Percentiles rank a stretch among this genome's conserved stretches.
These are phyloP conservation scores for Hordeum pubiflorum DNA, from an alignment of 202 grass and related monocot species.

Conservation along the genomic window DNA sequence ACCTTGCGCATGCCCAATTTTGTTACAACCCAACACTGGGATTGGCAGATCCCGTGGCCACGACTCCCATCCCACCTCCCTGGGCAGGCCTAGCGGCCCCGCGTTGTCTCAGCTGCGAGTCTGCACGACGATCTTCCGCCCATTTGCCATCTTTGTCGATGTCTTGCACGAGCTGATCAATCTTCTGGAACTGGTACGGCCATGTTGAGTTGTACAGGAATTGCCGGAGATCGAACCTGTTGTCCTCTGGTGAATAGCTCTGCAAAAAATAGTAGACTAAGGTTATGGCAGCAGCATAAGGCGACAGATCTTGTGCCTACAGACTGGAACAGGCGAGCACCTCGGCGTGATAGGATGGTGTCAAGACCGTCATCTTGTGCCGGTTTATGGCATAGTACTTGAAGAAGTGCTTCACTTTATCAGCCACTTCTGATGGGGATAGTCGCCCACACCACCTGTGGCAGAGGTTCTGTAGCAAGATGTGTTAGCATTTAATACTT, in stretches of 20 bases:
- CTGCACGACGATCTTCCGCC: background rate
- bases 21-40: constrained; percentile 54
- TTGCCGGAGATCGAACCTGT: constrained; percentile 88
- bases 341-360: constrained; percentile 94
- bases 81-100: background rate
- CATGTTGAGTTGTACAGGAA: constrained; percentile 90
- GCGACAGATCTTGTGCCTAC: background rate
- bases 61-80: constrained; percentile 78
- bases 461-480: constrained; percentile 64
- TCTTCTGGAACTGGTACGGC: constrained; percentile 85
- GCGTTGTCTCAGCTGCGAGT: constrained; percentile 12
- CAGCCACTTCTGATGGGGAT: constrained; percentile 81
- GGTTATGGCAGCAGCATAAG: background rate
- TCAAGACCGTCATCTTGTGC: constrained; percentile 98
- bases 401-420: constrained; percentile 98
- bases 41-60: constrained; percentile 56
- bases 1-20: background rate
- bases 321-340: constrained; percentile 24
- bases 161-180: constrained; percentile 72
- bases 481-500: background rate
- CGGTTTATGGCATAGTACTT: constrained; percentile 92
- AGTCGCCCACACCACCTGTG: constrained; percentile 78
- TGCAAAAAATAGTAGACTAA: constrained; percentile 12
- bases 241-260: constrained; percentile 98
- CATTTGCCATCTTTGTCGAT: constrained; percentile 46